Evolutionary conservation across 1,139 yeast species (phyloP).

Genomic region (Lodderomyces beijingensis): DNA sequence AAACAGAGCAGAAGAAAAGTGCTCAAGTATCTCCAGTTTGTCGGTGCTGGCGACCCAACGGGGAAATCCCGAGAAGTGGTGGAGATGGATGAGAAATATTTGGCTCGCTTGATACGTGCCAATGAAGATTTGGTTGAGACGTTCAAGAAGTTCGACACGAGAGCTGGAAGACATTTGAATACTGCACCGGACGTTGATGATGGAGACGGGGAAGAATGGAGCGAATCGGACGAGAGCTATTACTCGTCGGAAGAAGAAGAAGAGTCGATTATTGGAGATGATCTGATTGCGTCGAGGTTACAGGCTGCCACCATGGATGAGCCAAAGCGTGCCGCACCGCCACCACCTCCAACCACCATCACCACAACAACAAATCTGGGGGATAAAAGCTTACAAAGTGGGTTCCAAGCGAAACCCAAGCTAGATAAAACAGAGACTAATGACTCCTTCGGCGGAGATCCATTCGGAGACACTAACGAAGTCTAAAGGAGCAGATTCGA

Average conservation of each 20-base stretch:
- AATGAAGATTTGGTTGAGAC: constrained; percentile 83
- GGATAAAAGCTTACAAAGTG: constrained; percentile 9
- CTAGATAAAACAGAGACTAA: constrained; percentile 23
- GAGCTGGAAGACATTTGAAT: constrained; percentile 34
- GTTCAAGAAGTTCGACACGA: constrained; percentile 59
- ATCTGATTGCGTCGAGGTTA: constrained; percentile 17
- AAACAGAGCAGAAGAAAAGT: constrained; percentile 73
- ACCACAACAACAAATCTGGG: constrained; percentile 3
- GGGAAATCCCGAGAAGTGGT: constrained; percentile 26
- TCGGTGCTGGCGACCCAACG: constrained; percentile 48
- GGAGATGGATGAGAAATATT: constrained; percentile 63
- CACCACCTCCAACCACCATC: constrained; percentile 25
- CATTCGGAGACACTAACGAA: constrained; percentile 65
- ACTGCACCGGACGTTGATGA: constrained; percentile 32
- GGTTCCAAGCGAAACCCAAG: constrained; percentile 11
- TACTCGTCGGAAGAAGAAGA: constrained; percentile 38
- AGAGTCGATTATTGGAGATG: constrained; percentile 5
- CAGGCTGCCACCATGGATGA: constrained; percentile 13
- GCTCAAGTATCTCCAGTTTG: constrained; percentile 74
- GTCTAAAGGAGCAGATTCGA: constrained; percentile 19
- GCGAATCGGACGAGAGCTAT: constrained; percentile 35
- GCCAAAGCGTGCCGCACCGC: constrained; percentile 31
- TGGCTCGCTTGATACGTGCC: constrained; percentile 82
- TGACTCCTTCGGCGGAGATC: constrained; percentile 43
- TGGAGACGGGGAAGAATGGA: constrained; percentile 21